Evolutionary conservation across 2,329 filamentous ascomycete species (phyloP).

Genomic region (Aspergillus fumigatus): DNA sequence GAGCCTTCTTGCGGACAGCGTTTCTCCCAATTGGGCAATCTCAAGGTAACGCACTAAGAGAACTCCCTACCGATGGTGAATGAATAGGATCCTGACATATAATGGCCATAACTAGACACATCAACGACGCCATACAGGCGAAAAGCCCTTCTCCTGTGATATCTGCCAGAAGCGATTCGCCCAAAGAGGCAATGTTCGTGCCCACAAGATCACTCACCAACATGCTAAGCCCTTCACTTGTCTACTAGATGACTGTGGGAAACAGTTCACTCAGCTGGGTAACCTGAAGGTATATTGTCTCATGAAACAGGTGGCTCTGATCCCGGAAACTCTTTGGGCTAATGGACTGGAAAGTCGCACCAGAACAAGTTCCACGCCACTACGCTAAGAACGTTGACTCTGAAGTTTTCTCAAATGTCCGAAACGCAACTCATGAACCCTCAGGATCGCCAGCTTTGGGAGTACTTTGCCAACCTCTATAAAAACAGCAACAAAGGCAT

Average conservation of each 20-base stretch:
- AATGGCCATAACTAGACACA: slow-evolving; percentile 60
- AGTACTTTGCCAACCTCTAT: slow-evolving; percentile 83
- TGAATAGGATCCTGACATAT: neutral
- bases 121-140: slow-evolving; percentile 79
- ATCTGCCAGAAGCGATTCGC: slow-evolving; percentile 78
- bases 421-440: slow-evolving; percentile 60
- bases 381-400: slow-evolving; percentile 65
- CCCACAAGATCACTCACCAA: slow-evolving; percentile 77
- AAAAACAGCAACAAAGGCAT: slow-evolving; percentile 99
- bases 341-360: slow-evolving; percentile 58
- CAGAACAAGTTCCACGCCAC: slow-evolving; percentile 88
- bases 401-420: slow-evolving; percentile 62
- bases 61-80: neutral
- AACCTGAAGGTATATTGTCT: slow-evolving; percentile 71
- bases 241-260: slow-evolving; percentile 75
- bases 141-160: slow-evolving; percentile 76
- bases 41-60: slow-evolving; percentile 57
- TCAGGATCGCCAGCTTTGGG: slow-evolving; percentile 71
- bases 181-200: slow-evolving; percentile 78
- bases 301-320: neutral
- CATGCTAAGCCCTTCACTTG: slow-evolving; percentile 76
- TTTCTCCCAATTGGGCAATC: slow-evolving; percentile 87
- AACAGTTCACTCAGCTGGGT: slow-evolving; percentile 83
- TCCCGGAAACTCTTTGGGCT: slow-evolving; percentile 1
- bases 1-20: slow-evolving; percentile 68